Evolutionary conservation across 768 basidiomycete genomes (phyloP).

Genomic region (Psilocybe tampanensis): DNA sequence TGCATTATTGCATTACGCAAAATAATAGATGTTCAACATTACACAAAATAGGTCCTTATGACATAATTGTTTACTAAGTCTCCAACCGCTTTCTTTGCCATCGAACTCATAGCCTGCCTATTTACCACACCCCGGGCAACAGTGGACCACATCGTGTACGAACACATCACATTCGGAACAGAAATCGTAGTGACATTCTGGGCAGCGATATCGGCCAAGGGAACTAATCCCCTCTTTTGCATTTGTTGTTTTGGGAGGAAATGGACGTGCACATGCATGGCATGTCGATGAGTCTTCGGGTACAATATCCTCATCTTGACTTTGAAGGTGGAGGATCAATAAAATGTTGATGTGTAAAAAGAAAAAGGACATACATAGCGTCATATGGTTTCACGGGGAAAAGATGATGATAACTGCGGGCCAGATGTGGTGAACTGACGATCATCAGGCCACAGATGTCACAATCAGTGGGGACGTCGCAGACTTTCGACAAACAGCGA

Average conservation of each 20-base stretch:
- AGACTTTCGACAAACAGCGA: conserved; percentile 88
- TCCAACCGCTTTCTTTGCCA: background rate
- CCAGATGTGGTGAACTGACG: conserved; percentile 96
- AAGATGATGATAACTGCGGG: conserved; percentile 92
- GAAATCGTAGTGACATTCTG: conserved; percentile 84
- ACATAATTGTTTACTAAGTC: background rate
- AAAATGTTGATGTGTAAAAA: background rate
- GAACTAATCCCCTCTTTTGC: conserved; percentile 75
- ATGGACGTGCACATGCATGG: conserved; percentile 77
- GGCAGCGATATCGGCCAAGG: conserved; percentile 86
- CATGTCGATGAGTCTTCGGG: conserved; percentile 48
- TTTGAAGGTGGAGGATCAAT: conserved; percentile 4
- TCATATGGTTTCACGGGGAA: conserved; percentile 91
- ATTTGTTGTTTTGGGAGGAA: conserved; percentile 49
- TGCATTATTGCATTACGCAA: background rate
- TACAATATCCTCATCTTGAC: conserved; percentile 43
- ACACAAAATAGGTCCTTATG: background rate
- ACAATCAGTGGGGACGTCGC: conserved; percentile 98
- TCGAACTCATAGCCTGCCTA: conserved; percentile 17
- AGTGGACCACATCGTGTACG: conserved; percentile 93
- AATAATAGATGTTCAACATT: background rate
- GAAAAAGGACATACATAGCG: conserved; percentile 66
- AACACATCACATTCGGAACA: conserved; percentile 97
- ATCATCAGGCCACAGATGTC: conserved; percentile 98
- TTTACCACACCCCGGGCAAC: conserved; percentile 85